Conservation (phyloP, 2,329 filamentous ascomycete species). For the Cladosporium cucumerinum region DNA sequence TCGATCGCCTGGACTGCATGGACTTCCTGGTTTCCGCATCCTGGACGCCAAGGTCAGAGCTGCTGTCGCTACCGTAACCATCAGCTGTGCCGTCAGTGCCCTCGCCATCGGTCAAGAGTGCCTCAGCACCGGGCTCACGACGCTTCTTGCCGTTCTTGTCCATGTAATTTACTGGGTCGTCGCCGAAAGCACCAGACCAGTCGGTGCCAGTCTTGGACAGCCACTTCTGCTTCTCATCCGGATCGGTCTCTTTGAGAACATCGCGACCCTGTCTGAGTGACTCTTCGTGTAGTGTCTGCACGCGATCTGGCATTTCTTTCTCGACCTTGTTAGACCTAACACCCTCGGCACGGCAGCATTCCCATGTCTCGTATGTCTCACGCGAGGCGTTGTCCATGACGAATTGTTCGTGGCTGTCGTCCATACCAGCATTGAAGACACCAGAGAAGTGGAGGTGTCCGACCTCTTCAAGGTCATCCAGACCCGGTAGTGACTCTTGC, state of each 20-base stretch:
- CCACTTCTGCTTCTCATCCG: slow-evolving; percentile 74
- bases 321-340: slow-evolving; percentile 69
- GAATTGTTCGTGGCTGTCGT: slow-evolving; percentile 79
- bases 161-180: slow-evolving; percentile 64
- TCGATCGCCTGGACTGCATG: slow-evolving; percentile 24
- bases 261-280: slow-evolving; percentile 78
- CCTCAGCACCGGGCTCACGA: slow-evolving; percentile 54
- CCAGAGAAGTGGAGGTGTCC: slow-evolving; percentile 77
- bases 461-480: slow-evolving; percentile 72
- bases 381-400: slow-evolving; percentile 82
- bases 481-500: slow-evolving; percentile 59
- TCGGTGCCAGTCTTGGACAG: slow-evolving; percentile 75
- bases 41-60: slow-evolving; percentile 56
- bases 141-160: slow-evolving; percentile 52
- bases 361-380: slow-evolving; percentile 93
- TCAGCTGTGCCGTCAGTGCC: slow-evolving; percentile 40
- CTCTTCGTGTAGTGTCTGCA: slow-evolving; percentile 75
- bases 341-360: slow-evolving; percentile 84
- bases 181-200: slow-evolving; percentile 81
- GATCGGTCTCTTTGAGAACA: slow-evolving; percentile 67
- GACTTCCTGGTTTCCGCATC: slow-evolving; percentile 45
- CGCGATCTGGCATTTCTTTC: slow-evolving; percentile 67
- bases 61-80: slow-evolving; percentile 38
- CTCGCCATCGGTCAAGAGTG: slow-evolving; percentile 46
- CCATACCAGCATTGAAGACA: slow-evolving; percentile 84